Base-by-base conservation (phyloP, 257 asterid species). In the Fraxinus quadrangulata region DNA sequence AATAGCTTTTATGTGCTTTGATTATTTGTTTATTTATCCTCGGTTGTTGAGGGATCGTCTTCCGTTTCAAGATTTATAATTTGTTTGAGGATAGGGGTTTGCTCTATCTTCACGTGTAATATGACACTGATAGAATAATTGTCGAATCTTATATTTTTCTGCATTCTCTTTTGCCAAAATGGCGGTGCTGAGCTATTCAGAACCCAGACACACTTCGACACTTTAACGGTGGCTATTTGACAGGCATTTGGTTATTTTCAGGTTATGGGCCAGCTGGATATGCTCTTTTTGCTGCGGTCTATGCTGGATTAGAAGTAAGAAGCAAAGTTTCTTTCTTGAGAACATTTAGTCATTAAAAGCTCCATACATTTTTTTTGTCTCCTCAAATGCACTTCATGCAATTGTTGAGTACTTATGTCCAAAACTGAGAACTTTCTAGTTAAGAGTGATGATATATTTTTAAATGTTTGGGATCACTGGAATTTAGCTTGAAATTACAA, bases 201-300 rank as follows among this genome's bases (percentile, higher is more conserved):
- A 16, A 54, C 6, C 24, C 23, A 16, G 63, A 54, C 24, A 51
- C 8, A 54, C 65, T n/a, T 54, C 65, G n/a, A 51, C 3, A 54
- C 65, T 4, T 11, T n/a, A 54, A 54, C 26, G 21, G n/a, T 16
- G 56, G 21, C 65, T n/a, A 6, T n/a, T 54, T 54, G 65, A 54
- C 63, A 54, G 65, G 65, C 26, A 16, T 54, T 54, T 54, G 65
- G n/a, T 54, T 54, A 19, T 16, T 75, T 79, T 67, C 94, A 95
- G 99, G 96, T 75, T 89, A 93, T 63, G 99, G 99, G 72, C 85
- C 97, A 51, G 91, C 96, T 81, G 99, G 99, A 80, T 95, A 95
- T 85, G 98, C 98, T 45, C 87, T 95, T 61, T 95, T 95, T 49
- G 90, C 90, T 54, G 91, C 92, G 76, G 97, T 87, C 80, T 95